These are phyloP conservation scores for Cornus controversa DNA, from an alignment of 148 eudicot genomes.

Conservation along the genomic window DNA sequence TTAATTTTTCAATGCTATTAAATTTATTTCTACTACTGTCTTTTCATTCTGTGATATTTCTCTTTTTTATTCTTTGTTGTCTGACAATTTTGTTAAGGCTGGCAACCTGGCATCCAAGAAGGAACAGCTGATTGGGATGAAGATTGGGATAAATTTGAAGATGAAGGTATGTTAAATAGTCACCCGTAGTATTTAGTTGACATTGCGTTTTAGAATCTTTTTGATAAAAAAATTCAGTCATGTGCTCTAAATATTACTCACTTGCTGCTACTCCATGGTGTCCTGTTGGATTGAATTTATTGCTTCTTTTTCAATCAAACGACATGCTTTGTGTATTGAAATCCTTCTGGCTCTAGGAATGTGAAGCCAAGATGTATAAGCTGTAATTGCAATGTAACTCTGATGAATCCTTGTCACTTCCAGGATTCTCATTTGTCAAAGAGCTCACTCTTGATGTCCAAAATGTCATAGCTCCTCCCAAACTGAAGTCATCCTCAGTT, in stretches of 20 bases:
- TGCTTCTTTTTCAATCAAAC: neutral
- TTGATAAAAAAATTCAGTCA: neutral
- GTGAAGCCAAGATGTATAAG: no score
- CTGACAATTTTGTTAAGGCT: conserved; percentile 48
- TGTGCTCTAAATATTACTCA: neutral
- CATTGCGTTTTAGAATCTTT: neutral
- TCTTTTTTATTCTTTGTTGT: conserved; percentile 5
- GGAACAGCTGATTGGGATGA: conserved; percentile 97
- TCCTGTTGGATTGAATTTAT: neutral
- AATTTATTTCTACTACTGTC: neutral
- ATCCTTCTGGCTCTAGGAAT: no score
- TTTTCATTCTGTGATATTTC: neutral
- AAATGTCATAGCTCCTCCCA: conserved; percentile 88
- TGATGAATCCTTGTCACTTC: conserved; percentile 13
- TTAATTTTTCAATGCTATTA: no score
- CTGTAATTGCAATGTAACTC: neutral
- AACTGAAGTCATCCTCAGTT: conserved; percentile 50
- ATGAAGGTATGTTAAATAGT: conserved; percentile 59
- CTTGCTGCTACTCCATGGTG: no score
- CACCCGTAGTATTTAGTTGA: conserved; percentile 1
- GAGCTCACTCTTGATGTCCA: conserved; percentile 89
- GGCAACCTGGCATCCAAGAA: conserved; percentile 94
- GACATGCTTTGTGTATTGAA: no score
- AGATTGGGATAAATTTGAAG: conserved; percentile 94
- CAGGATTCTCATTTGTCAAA: conserved; percentile 81